Conservation (phyloP, 495 filamentous ascomycete species). For the Penicillium macrosclerotiorum region DNA sequence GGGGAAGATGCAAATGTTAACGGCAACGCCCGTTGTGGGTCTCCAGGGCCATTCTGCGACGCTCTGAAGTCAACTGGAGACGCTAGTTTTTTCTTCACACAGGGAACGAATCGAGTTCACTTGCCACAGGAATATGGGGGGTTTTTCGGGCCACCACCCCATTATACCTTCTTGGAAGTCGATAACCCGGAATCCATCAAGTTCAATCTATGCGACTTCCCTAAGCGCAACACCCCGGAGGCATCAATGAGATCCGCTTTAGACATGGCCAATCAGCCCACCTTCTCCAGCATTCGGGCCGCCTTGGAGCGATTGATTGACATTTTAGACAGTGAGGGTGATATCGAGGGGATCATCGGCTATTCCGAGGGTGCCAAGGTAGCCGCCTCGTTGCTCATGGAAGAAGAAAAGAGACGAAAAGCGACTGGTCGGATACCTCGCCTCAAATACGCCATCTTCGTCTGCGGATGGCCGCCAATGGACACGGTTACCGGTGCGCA, state of each 20-base stretch:
- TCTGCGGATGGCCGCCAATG: slow-evolving; percentile 53
- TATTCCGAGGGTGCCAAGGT: slow-evolving; percentile 63
- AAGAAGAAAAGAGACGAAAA: slow-evolving; percentile 40
- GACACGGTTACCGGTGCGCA: slow-evolving; percentile 36
- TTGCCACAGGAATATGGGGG: slow-evolving; percentile 13
- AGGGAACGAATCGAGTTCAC: slow-evolving; percentile 18
- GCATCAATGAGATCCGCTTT: slow-evolving; percentile 12
- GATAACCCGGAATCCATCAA: slow-evolving; percentile 8
- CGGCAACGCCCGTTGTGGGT: neutral
- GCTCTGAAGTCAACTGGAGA: slow-evolving; percentile 12
- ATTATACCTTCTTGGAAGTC: slow-evolving; percentile 19
- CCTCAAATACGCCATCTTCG: slow-evolving; percentile 57
- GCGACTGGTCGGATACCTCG: slow-evolving; percentile 35
- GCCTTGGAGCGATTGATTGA: slow-evolving; percentile 19
- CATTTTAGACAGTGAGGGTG: slow-evolving; percentile 31
- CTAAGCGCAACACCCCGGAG: slow-evolving; percentile 22
- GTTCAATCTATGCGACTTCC: slow-evolving; percentile 20
- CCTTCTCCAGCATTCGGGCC: slow-evolving; percentile 3
- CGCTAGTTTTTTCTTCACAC: slow-evolving; percentile 24
- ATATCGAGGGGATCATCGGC: slow-evolving; percentile 46
- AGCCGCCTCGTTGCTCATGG: slow-evolving; percentile 52
- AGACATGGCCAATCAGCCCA: slow-evolving; percentile 10
- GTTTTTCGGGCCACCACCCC: slow-evolving; percentile 32
- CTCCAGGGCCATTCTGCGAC: slow-evolving; percentile 21
- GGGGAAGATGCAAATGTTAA: neutral